Percentiles rank a stretch among this genome's conserved stretches.
Conservation (phyloP, 768 basidiomycete species). For the Suillus subalutaceus region DNA sequence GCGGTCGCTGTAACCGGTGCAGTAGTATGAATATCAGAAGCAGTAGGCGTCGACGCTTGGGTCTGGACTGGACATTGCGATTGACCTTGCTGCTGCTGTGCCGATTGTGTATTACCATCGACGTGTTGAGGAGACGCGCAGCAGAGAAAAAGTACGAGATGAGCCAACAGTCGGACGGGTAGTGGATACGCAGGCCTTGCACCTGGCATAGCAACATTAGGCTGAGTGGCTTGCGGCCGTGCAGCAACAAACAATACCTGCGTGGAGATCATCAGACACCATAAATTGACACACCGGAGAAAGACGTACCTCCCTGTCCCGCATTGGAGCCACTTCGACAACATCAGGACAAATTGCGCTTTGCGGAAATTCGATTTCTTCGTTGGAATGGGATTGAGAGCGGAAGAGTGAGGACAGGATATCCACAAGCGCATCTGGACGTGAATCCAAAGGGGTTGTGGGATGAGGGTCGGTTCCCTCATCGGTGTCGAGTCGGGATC, state of each 20-base stretch:
- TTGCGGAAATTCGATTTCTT: neutral
- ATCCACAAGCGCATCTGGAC: neutral
- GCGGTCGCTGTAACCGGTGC: too few species aligned
- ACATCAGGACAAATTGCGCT: neutral
- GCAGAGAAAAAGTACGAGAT: neutral
- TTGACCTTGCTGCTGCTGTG: neutral
- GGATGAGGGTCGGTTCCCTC: neutral
- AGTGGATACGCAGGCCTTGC: too few species aligned
- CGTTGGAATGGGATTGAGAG: neutral
- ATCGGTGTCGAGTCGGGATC: too few species aligned
- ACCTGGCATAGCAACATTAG: neutral
- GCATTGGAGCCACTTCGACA: neutral
- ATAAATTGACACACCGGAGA: neutral
- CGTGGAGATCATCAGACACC: neutral
- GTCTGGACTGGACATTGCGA: neutral
- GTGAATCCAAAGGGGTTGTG: neutral
- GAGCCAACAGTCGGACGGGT: neutral
- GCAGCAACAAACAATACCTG: neutral
- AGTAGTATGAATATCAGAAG: too few species aligned
- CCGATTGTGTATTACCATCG: too few species aligned
- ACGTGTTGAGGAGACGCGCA: neutral
- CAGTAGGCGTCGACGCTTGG: too few species aligned
- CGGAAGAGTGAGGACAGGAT: neutral
- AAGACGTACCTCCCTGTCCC: neutral
- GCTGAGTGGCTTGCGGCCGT: neutral